Base-by-base conservation (phyloP, 2,329 filamentous ascomycete genomes). In the Ophiocordyceps polyrhachis-furcata region DNA sequence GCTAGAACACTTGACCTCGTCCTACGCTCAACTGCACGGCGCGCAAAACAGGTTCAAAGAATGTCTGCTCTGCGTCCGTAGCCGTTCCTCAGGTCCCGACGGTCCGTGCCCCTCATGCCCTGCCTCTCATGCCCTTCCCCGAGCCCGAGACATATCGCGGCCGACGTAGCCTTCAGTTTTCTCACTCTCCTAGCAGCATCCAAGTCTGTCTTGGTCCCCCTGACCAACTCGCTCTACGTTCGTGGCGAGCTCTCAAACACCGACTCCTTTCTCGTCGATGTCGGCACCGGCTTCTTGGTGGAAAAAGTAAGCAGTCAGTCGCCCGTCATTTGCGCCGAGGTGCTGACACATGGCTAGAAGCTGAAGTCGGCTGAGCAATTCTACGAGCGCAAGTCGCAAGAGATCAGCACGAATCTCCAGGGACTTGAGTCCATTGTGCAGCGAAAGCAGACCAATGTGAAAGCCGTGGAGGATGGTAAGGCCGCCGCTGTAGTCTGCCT, bases 161-260 rank as follows among this genome's bases (percentile, higher is more conserved):
- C 25, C 8, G 7, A 2, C 7, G 7, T 7, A 28, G 25, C 5
- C 31, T 32, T 9, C 6, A 19, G 17, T 19, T 6, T 17, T 37
- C 20, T 41, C 23, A 35, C 20, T 42, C 38, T 15, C 25, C 17
- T 25, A 45, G 42, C 43, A 58, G 57, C 52, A 31, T 55, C 58
- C 43, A 70, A 76, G 61, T 69, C 63, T 8, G 81, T 96, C 42
- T 74, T 98, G 19, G 86, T 98, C n/a, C 91, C 93, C 0, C 66
- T 98, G 49, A 98, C 91, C 13, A 91, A 84, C 55, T 95, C 88
- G 1, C 73, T 98, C 28, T 98, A 98, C 63, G 89, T 98, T 15
- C 82, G 83, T 23, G 93, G 89, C 29, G 79, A 74, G 37, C 69
- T 96, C 38, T 73, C 82, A 41, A 76, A 81, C 60, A 72, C 80